phyloP scores from a whole-genome alignment of 768 basidiomycete genomes.

The Pholiota conissans region DNA sequence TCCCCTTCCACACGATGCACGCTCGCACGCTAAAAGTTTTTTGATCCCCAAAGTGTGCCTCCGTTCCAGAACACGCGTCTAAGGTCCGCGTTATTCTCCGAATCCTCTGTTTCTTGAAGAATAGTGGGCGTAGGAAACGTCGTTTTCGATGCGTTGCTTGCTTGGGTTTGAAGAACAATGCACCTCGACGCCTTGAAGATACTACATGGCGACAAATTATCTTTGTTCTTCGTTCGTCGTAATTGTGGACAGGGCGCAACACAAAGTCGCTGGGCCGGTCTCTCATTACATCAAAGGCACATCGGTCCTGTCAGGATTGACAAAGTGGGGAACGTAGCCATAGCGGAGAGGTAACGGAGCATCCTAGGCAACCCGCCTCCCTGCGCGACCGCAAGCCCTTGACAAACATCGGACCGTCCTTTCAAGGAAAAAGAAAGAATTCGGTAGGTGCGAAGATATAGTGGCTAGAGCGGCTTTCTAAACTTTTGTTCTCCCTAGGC shows the following conservation, averaged over 20 bases:
- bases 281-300: not conserved
- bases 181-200: too few relatives aligned
- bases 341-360: not conserved
- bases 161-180: too few relatives aligned
- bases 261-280: not conserved
- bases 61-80: constrained; percentile 11
- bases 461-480: not conserved
- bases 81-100: constrained; percentile 3
- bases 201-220: not conserved
- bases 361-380: not conserved
- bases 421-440: not conserved
- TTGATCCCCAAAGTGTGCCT: constrained; percentile 21
- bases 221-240: not conserved
- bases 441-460: not conserved
- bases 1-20: constrained; percentile 22
- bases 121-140: not conserved
- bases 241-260: not conserved
- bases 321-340: not conserved
- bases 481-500: not conserved
- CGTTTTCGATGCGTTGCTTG: not conserved
- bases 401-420: not conserved
- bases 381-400: not conserved
- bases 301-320: not conserved
- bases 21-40: constrained; percentile 16
- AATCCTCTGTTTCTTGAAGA: constrained; percentile 2